Base-by-base conservation (phyloP, 768 basidiomycete species). In the Kondoa subrosea region DNA sequence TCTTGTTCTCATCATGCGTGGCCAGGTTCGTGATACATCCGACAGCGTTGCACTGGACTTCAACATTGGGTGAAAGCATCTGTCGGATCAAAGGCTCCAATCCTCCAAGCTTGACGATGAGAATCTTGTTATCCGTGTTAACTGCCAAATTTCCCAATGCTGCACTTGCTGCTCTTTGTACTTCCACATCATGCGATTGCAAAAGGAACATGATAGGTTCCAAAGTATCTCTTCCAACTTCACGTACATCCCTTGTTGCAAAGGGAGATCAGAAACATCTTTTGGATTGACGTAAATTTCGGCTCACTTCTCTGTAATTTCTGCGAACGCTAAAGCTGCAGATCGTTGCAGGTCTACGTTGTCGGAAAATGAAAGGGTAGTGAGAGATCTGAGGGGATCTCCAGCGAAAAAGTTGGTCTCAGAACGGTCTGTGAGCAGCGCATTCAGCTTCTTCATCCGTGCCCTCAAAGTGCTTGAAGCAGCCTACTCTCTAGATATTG, bases 1-100 rank as follows among this genome's bases (percentile, higher is more conserved):
- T 95, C 83, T 99, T 99, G 82, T 99, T 99, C 77, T 99, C 95
- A 75, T 99, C 93, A 79, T 97, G 93, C 1, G 93, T 99, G 16
- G 95, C 95, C 57, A 99, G 82, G 77, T 99, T 99, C 21, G 95
- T 99, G 64, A 99, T 91, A 76, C 95, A 99, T 34, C 95, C 95
- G 29, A 99, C 95, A 31, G 95, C 95, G 76, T 99, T 99, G 80
- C 95, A 99, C 78, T 97, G 95, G 1, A 99, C 95, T 76, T 99
- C 95, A 56, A 97, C 93, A 75, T 97, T 99, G 1, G 92, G 91
- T 72, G 88, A 91, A 66, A 96, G 85, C 95, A 99, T 99, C 78
- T 99, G 95, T 67, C 92, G 85, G 74, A 99, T 97, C 73, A 99
- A 82, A 61, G 93, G 95, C 77, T 99, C 95, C 57, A 99, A 83